Evolutionary conservation across 805 yeast species (phyloP).

Genomic region (Saccharomycopsis oosterbeekiorum): DNA sequence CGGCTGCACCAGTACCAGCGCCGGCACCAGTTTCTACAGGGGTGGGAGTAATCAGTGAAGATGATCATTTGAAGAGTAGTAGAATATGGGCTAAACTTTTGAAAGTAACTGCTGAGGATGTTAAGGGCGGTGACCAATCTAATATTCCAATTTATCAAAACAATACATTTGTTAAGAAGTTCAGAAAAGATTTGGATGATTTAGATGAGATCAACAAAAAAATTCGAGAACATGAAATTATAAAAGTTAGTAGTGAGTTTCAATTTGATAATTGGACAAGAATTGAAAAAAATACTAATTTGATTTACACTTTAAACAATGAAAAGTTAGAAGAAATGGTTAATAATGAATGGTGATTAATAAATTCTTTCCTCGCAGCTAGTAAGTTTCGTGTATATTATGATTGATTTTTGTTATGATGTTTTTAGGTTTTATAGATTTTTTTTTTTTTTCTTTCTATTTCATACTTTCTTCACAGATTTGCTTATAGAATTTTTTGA

Average conservation of each 20-base stretch:
- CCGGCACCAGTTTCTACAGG: not conserved
- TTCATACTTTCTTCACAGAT: too few relatives aligned
- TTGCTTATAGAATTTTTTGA: too few relatives aligned
- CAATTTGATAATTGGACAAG: slow-evolving; percentile 11
- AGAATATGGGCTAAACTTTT: slow-evolving; percentile 18
- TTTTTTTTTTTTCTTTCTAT: too few relatives aligned
- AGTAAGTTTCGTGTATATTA: not conserved
- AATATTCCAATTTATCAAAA: slow-evolving; percentile 3
- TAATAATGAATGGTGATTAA: slow-evolving; percentile 10
- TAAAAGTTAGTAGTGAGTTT: slow-evolving; percentile 3
- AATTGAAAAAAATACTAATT: slow-evolving; percentile 7
- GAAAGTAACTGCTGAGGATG: not conserved
- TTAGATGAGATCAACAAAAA: slow-evolving; percentile 14
- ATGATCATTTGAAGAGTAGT: slow-evolving; percentile 10
- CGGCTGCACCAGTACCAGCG: not conserved
- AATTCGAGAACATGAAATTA: slow-evolving; percentile 3
- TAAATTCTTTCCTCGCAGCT: not conserved
- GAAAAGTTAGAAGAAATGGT: slow-evolving; percentile 14
- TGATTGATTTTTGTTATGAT: too few relatives aligned
- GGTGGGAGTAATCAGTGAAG: not conserved
- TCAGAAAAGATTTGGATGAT: slow-evolving; percentile 15
- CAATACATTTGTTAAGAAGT: slow-evolving; percentile 10
- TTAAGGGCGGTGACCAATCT: not conserved
- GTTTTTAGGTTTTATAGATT: too few relatives aligned
- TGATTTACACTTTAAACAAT: slow-evolving; percentile 7